Conservation (phyloP, 805 yeast species). For the Lachancea thermotolerans region DNA sequence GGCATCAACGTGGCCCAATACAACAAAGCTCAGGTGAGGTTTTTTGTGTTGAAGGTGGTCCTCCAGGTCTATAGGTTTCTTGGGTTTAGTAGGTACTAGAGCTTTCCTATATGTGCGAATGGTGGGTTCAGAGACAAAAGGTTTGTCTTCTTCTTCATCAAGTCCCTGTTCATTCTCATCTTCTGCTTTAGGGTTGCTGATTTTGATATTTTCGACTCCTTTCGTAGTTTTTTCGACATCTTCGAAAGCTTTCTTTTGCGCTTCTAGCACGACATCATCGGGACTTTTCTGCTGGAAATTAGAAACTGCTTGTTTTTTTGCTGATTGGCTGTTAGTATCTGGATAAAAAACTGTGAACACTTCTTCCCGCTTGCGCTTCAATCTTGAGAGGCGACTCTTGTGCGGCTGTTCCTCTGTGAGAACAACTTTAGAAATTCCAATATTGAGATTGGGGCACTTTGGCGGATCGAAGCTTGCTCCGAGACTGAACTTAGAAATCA, state of each 20-base stretch:
- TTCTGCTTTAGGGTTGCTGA: conserved; percentile 24
- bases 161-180: conserved; percentile 25
- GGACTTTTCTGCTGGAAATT: conserved; percentile 73
- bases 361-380: conserved; percentile 23
- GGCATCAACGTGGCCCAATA: conserved; percentile 99
- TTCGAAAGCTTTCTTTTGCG: conserved; percentile 46
- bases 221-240: conserved; percentile 27
- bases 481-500: neutral
- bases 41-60: conserved; percentile 82
- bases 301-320: conserved; percentile 35
- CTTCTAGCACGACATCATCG: conserved; percentile 60
- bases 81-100: conserved; percentile 28
- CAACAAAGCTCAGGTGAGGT: conserved; percentile 92
- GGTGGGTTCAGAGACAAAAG: conserved; percentile 16
- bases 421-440: neutral
- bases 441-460: neutral
- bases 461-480: neutral
- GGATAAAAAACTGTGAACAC: conserved; percentile 30
- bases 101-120: conserved; percentile 22
- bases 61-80: conserved; percentile 50
- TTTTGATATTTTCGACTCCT: conserved; percentile 8
- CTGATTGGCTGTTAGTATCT: conserved; percentile 37
- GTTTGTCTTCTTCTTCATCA: conserved; percentile 20
- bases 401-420: neutral
- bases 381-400: neutral